Percentiles rank a stretch among this genome's conserved stretches.
These are phyloP conservation scores for Dictyostelium purpureum DNA, from an alignment of 78 protist species.

Conservation along the genomic window DNA sequence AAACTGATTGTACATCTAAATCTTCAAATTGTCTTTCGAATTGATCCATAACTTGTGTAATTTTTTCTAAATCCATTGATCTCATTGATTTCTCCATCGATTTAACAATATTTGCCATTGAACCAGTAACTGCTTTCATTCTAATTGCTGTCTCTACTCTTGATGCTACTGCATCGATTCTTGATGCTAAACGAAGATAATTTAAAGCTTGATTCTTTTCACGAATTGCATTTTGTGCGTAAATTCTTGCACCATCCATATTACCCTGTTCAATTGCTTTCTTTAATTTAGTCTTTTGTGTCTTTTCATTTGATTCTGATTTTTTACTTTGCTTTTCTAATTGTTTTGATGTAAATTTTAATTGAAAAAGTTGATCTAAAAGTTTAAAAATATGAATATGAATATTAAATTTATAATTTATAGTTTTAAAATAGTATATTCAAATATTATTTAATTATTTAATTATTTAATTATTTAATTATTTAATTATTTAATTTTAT, in stretches of 20 bases:
- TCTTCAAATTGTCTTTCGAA: constrained; percentile 97
- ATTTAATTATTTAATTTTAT: too few relatives aligned
- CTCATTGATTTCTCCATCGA: constrained; percentile 91
- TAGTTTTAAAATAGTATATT: background rate
- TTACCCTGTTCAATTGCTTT: constrained; percentile 96
- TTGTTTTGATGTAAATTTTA: constrained; percentile 78
- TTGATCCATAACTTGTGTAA: constrained; percentile 93
- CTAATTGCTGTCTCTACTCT: constrained; percentile 93
- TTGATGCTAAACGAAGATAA: constrained; percentile 88
- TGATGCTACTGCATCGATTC: constrained; percentile 98
- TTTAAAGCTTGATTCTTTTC: constrained; percentile 93
- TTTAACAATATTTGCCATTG: constrained; percentile 92
- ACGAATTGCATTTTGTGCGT: constrained; percentile 97
- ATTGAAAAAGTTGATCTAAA: constrained; percentile 82
- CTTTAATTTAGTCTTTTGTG: constrained; percentile 70
- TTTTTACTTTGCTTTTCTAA: constrained; percentile 69
- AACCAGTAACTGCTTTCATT: constrained; percentile 91
- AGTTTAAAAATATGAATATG: background rate
- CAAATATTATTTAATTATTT: background rate
- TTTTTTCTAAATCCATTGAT: constrained; percentile 93
- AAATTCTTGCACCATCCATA: constrained; percentile 96
- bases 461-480: too few relatives aligned
- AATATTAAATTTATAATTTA: too few relatives aligned
- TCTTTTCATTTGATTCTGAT: constrained; percentile 76
- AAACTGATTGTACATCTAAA: constrained; percentile 92